phyloP scores from a whole-genome alignment of 2,329 filamentous ascomycete species.

The Xylaria sp. region DNA sequence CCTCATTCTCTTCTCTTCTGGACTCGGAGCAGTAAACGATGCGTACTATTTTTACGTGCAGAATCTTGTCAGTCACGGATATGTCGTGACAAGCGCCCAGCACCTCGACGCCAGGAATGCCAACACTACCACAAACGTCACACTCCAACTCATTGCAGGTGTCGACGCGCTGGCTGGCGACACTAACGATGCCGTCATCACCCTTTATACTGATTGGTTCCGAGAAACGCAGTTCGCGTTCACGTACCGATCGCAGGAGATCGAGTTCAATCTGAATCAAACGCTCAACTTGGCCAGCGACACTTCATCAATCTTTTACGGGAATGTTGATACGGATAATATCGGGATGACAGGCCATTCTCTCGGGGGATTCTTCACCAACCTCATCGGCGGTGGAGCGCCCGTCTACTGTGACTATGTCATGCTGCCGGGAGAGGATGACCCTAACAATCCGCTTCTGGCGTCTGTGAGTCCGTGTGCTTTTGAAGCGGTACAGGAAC shows the following conservation, averaged over 20 bases:
- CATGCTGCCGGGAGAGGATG: constrained; percentile 23
- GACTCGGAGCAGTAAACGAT: constrained; percentile 35
- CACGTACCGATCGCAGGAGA: constrained; percentile 36
- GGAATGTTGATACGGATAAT: constrained; percentile 23
- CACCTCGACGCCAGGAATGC: constrained; percentile 32
- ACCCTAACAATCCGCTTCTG: constrained; percentile 24
- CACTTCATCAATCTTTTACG: constrained; percentile 25
- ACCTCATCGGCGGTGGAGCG: constrained; percentile 34
- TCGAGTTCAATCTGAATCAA: constrained; percentile 31
- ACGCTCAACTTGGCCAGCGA: constrained; percentile 21
- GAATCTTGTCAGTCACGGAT: constrained; percentile 37
- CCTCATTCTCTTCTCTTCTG: constrained; percentile 35
- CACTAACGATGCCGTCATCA: constrained; percentile 34
- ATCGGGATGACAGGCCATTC: constrained; percentile 37
- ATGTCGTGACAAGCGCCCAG: constrained; percentile 33
- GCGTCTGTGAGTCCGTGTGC: constrained; percentile 31
- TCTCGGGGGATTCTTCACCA: constrained; percentile 34
- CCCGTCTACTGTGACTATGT: constrained; percentile 34
- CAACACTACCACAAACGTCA: constrained; percentile 18
- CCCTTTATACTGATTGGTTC: constrained; percentile 35
- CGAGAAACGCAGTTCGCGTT: constrained; percentile 35
- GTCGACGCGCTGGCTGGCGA: constrained; percentile 25
- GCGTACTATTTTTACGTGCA: constrained; percentile 38
- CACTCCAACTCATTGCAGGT: constrained; percentile 16
- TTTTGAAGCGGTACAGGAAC: constrained; percentile 21